phyloP scores from a whole-genome alignment of 2,329 filamentous ascomycete species.

The Claviceps fusiformis region DNA sequence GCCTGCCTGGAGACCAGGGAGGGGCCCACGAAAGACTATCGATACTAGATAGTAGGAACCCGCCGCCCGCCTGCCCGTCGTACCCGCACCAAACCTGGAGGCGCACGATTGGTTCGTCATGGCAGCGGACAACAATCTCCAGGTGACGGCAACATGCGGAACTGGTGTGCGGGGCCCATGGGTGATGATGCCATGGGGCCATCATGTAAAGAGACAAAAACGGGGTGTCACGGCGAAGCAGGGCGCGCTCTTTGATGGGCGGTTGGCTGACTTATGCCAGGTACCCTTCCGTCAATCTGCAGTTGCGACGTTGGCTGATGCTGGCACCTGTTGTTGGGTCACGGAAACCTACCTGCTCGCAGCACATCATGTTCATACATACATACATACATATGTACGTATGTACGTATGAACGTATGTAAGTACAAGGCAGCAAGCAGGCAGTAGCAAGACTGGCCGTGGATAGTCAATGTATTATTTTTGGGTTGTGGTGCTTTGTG shows the following conservation, averaged over 20 bases:
- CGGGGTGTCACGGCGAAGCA: constrained; percentile 1
- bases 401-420: too few relatives aligned
- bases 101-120: constrained; percentile 1
- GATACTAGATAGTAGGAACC: neutral
- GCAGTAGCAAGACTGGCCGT: neutral
- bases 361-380: neutral
- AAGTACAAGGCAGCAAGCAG: neutral
- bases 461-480: neutral
- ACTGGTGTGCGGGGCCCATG: neutral
- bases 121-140: neutral
- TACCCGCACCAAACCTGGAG: neutral
- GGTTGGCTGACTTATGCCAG: constrained; percentile 5
- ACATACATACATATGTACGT: too few relatives aligned
- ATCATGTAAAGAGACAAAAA: neutral
- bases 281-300: constrained; percentile 4
- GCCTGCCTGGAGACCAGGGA: neutral
- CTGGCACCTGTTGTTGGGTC: neutral
- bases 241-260: neutral
- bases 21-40: neutral
- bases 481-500: neutral
- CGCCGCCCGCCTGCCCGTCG: neutral
- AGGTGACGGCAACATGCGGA: neutral
- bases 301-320: neutral
- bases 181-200: neutral
- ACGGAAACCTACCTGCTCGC: neutral